Evolutionary conservation across 2,329 filamentous ascomycete species (phyloP), one percentile per base, ranked within the genome.

Genomic region (Aspergillus tamarii): DNA sequence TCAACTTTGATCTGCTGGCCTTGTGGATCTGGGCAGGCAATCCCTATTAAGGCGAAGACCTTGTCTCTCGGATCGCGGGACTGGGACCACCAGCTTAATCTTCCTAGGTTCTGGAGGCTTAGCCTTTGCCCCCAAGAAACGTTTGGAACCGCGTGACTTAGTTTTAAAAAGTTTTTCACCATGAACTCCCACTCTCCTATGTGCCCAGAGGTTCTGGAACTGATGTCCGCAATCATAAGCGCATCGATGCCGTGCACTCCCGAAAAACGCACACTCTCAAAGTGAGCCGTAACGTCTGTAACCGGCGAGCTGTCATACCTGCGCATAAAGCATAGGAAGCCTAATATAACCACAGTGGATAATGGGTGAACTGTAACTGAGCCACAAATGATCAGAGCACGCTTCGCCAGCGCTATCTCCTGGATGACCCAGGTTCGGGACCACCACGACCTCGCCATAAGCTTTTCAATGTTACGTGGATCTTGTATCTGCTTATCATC

Each of bases 331-430:
- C 36, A 39, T 19, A 39, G 36, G 14, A 8, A 1, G 36, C 6
- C 0, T 39, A 39, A 19, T 19, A 39, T 19, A 16, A 19, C 1
- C 19, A 5, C 2, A 0, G 36, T 39, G 1, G 1, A 1, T 6
- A 39, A 19, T 0, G 14, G 36, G 14, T 39, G 2, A 39, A 7
- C 19, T 39, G 36, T 39, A 2, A 16, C 1, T 48, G 45, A 12
- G n/a, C 45, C 45, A 48, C 45, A 48, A 21, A 16, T 8, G n/a
- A 48, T 23, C 23, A 48, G n/a, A 26, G 8, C 14, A 48, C 45
- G 45, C 23, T 26, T 48, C 23, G 45, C 45, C 45, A 48, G 45
- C 45, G 45, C 9, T 21, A 48, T 1, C 45, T 48, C 45, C 23
- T 48, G 45, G 23, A 48, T 48, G 14, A 48, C 23, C 45, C 45